Evolutionary conservation across 2,329 filamentous ascomycete genomes (phyloP).

Genomic region (Neodidymelliopsis sp.): DNA sequence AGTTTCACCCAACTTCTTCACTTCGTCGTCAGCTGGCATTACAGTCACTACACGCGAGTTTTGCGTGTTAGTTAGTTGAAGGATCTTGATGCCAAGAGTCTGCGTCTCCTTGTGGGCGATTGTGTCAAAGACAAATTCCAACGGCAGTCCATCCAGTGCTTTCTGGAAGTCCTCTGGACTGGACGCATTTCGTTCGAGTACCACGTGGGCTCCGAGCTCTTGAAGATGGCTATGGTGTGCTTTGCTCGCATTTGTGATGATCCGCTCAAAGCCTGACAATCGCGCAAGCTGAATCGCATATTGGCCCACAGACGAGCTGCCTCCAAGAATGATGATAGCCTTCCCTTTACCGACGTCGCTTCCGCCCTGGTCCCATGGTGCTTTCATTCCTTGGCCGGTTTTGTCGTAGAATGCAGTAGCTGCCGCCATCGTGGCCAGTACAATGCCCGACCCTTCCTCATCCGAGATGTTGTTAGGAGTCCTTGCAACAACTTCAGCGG

Average conservation of each 20-base stretch:
- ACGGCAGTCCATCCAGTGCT: conserved; percentile 2
- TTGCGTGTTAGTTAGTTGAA: conserved; percentile 9
- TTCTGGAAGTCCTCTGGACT: conserved; percentile 5
- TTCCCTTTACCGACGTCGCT: conserved; percentile 18
- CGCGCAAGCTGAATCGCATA: conserved; percentile 49
- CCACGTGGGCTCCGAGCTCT: conserved; percentile 40
- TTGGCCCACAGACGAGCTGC: conserved; percentile 46
- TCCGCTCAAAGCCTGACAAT: conserved; percentile 44
- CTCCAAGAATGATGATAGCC: conserved; percentile 50
- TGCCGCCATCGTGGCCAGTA: conserved; percentile 12
- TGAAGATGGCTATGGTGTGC: conserved; percentile 44
- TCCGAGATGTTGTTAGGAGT: conserved; percentile 35
- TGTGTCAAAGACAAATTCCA: conserved; percentile 19
- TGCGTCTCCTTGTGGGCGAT: conserved; percentile 11
- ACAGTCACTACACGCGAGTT: conserved; percentile 1
- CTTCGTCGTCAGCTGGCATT: conserved; percentile 1
- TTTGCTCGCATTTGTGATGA: conserved; percentile 44
- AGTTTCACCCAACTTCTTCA: conserved; percentile 6
- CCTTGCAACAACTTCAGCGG: conserved; percentile 26
- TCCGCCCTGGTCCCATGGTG: conserved; percentile 25
- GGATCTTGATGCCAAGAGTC: conserved; percentile 7
- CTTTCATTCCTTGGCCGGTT: conserved; percentile 12
- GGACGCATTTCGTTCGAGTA: conserved; percentile 13
- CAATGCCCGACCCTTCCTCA: conserved; percentile 14
- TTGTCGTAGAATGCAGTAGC: conserved; percentile 15